Evolutionary conservation across 768 basidiomycete genomes (phyloP).

Genomic region (Amanita rimosa): DNA sequence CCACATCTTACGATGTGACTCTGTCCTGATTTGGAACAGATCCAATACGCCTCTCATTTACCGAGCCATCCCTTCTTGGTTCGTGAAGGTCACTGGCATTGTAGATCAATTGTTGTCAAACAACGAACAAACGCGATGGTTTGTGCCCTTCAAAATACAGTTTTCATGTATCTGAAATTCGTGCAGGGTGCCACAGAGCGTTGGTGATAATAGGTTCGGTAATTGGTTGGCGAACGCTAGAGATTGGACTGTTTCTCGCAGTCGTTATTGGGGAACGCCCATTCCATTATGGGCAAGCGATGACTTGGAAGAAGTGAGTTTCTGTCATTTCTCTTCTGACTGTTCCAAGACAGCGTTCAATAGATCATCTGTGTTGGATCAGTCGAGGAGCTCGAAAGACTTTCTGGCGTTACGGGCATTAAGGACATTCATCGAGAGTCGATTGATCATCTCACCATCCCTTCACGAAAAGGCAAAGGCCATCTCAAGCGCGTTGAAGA

Average conservation of each 20-base stretch:
- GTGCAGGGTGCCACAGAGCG: constrained; percentile 77
- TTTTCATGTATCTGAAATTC: constrained; percentile 1
- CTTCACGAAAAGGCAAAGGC: constrained; percentile 83
- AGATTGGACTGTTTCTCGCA: constrained; percentile 99
- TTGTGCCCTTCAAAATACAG: constrained; percentile 8
- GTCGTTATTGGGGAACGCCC: constrained; percentile 98
- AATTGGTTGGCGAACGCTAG: constrained; percentile 98
- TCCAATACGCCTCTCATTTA: constrained; percentile 94
- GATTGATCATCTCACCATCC: constrained; percentile 95
- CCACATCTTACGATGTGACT: not conserved
- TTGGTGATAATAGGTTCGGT: constrained; percentile 89
- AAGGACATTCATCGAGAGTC: constrained; percentile 89
- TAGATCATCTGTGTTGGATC: constrained; percentile 83
- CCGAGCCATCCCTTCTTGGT: constrained; percentile 94
- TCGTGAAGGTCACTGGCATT: constrained; percentile 79
- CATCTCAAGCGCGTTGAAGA: constrained; percentile 84
- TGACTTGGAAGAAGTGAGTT: constrained; percentile 73
- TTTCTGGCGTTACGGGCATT: constrained; percentile 79
- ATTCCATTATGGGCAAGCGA: constrained; percentile 95
- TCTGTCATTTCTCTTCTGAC: not conserved
- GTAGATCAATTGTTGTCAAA: constrained; percentile 82
- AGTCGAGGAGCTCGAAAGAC: constrained; percentile 72
- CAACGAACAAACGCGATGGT: constrained; percentile 89
- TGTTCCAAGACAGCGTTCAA: constrained; percentile 1
- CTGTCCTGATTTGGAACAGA: constrained; percentile 26